Evolutionary conservation across 331 rosid species (phyloP).

Genomic region (Stylosanthes scabra): DNA sequence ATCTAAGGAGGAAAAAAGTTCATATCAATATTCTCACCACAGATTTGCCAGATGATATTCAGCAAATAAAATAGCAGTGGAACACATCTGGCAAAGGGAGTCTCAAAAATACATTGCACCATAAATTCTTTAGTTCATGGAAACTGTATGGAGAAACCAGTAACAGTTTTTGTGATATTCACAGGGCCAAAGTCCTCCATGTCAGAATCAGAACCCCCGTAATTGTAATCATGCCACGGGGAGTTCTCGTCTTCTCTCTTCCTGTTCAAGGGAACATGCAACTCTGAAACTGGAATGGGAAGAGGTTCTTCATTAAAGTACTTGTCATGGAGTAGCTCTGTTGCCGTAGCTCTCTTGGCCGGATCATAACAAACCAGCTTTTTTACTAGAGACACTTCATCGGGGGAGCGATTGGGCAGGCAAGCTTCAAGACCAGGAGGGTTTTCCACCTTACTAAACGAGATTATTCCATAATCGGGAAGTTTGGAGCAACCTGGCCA

Average conservation of each 20-base stretch:
- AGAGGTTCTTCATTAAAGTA: slow-evolving; percentile 78
- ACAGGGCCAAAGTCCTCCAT: slow-evolving; percentile 65
- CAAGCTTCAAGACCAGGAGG: slow-evolving; percentile 73
- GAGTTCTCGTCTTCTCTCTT: slow-evolving; percentile 57
- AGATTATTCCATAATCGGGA: slow-evolving; percentile 77
- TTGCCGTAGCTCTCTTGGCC: slow-evolving; percentile 66
- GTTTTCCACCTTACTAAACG: slow-evolving; percentile 70
- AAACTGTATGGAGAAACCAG: slow-evolving; percentile 74
- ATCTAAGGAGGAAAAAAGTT: neutral
- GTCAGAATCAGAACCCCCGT: slow-evolving; percentile 76
- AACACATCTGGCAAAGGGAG: too few relatives aligned
- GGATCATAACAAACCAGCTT: slow-evolving; percentile 81
- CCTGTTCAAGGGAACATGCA: slow-evolving; percentile 65
- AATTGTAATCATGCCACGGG: slow-evolving; percentile 57
- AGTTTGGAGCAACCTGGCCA: slow-evolving; percentile 79
- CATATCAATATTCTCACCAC: slow-evolving; percentile 6
- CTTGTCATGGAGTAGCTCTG: slow-evolving; percentile 72
- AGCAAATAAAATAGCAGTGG: slow-evolving; percentile 7
- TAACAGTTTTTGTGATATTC: slow-evolving; percentile 55
- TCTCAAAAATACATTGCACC: slow-evolving; percentile 31
- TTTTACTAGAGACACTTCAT: slow-evolving; percentile 60
- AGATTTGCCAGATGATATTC: slow-evolving; percentile 30
- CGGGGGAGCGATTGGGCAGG: slow-evolving; percentile 57
- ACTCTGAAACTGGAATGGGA: slow-evolving; percentile 70
- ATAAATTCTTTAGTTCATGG: slow-evolving; percentile 52